Conservation (phyloP, 202 grass and related monocot genomes). For the Eragrostis tef region DNA sequence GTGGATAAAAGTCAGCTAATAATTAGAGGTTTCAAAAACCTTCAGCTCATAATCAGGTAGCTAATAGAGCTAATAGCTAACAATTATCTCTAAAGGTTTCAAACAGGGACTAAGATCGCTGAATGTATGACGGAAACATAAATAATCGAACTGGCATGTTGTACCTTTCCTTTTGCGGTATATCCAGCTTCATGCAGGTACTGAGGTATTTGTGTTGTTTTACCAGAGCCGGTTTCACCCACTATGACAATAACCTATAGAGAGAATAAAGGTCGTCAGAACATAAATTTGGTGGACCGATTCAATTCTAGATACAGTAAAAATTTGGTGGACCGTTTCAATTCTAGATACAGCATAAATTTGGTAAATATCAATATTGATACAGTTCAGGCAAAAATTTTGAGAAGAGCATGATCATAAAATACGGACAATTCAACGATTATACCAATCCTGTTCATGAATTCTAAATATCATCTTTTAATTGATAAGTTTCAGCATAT, state of each 20-base stretch:
- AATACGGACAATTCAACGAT: background rate
- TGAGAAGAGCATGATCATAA: background rate
- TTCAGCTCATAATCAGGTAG: no score
- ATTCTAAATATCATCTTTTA: background rate
- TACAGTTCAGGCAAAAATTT: background rate
- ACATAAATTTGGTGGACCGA: no score
- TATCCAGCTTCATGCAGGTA: conserved; percentile 97
- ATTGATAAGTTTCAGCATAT: background rate
- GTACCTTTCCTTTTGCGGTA: conserved; percentile 76
- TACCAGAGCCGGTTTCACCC: conserved; percentile 96
- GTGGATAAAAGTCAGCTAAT: no score
- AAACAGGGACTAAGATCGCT: background rate
- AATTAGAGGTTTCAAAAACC: no score
- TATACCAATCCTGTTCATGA: background rate
- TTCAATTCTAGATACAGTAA: no score
- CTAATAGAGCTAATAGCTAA: no score
- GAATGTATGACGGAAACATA: conserved; percentile 10
- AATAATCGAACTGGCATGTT: background rate
- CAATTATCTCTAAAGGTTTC: no score
- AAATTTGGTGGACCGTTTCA: no score
- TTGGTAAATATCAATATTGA: background rate
- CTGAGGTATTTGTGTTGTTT: conserved; percentile 96
- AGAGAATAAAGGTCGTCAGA: background rate
- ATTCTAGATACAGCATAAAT: no score
- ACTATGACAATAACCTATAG: conserved; percentile 92